phyloP scores from a whole-genome alignment of 768 basidiomycete genomes.

The Leccinellum albellum region DNA sequence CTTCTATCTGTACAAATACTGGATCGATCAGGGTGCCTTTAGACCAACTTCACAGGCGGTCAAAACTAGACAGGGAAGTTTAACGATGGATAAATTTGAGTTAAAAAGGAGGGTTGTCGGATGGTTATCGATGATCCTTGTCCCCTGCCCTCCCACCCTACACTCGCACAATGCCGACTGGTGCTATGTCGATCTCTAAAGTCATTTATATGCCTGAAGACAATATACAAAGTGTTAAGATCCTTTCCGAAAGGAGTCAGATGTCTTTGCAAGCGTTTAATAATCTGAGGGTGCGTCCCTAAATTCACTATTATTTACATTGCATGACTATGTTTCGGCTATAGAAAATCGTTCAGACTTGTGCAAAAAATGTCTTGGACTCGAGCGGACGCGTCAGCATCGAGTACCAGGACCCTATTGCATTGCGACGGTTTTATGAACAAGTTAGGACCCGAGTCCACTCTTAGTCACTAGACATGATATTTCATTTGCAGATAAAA shows the following conservation, averaged over 20 bases:
- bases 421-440: conserved; percentile 11
- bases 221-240: not conserved
- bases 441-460: conserved; percentile 4
- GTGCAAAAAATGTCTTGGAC: not conserved
- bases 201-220: conserved; percentile 9
- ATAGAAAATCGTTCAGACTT: conserved; percentile 2
- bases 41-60: not conserved
- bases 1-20: conserved; percentile 12
- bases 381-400: not conserved
- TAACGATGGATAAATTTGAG: conserved; percentile 1
- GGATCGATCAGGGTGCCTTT: conserved; percentile 1
- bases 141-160: not conserved
- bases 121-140: not conserved
- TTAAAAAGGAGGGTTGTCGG: not conserved
- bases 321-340: not conserved
- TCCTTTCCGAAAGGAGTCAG: not conserved
- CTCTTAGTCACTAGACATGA: not conserved
- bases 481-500: conserved; percentile 6
- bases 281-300: conserved; percentile 9
- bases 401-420: conserved; percentile 12
- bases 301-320: not conserved
- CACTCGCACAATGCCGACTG: not conserved
- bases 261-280: not conserved
- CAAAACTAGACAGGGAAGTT: conserved; percentile 1
- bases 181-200: conserved; percentile 2